Percentiles rank a stretch among this genome's conserved stretches.
These are phyloP conservation scores for Smittium culicis DNA, from an alignment of 371 early-diverging fungal species.

Conservation along the genomic window DNA sequence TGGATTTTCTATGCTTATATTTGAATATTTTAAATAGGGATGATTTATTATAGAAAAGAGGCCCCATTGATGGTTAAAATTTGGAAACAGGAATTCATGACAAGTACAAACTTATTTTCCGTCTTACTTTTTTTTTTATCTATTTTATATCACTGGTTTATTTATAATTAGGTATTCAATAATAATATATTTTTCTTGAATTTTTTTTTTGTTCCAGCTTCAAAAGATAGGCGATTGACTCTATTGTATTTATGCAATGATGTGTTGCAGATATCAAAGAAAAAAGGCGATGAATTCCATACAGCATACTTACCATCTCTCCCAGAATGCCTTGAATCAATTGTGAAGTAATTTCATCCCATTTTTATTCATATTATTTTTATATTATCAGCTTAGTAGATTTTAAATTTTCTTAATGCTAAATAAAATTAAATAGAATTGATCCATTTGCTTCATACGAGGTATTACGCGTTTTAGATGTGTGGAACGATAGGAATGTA, in stretches of 20 bases:
- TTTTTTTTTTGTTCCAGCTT: not conserved
- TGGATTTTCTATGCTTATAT: not conserved
- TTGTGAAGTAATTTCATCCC: conserved; percentile 2
- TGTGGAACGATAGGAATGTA: conserved; percentile 8
- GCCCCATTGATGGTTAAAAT: conserved; percentile 9
- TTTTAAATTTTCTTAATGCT: not conserved
- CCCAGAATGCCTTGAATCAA: conserved; percentile 4
- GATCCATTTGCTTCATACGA: conserved; percentile 4
- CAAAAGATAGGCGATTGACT: not conserved
- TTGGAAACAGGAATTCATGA: conserved; percentile 5
- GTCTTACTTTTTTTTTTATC: not conserved
- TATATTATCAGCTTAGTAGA: not conserved
- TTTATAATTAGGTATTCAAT: not conserved
- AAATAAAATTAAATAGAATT: not conserved
- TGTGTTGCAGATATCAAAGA: conserved; percentile 9
- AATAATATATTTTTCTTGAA: not conserved
- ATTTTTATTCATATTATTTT: not conserved
- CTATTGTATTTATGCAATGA: conserved; percentile 13
- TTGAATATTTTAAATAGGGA: conserved; percentile 12
- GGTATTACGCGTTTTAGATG: conserved; percentile 7
- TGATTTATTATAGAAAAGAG: conserved; percentile 13
- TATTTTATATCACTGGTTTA: not conserved
- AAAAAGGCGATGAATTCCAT: conserved; percentile 12
- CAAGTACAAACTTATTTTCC: too few relatives aligned
- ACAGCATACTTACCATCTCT: conserved; percentile 3